phyloP scores from a whole-genome alignment of 768 basidiomycete genomes.

The Leccinum fibrillosum region DNA sequence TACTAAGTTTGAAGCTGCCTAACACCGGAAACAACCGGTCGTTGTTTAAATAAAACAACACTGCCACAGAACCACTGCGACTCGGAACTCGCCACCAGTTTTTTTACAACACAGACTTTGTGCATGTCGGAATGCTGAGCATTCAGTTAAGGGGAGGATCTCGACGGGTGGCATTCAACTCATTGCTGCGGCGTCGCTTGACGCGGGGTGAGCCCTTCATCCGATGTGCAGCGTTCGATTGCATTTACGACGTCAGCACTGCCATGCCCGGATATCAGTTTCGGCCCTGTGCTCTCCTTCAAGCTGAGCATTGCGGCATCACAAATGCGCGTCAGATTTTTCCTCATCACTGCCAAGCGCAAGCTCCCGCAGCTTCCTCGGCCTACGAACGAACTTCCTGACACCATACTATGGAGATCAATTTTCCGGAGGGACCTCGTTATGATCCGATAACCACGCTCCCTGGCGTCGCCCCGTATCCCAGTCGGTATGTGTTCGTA shows the following conservation, averaged over 20 bases:
- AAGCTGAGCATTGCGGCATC: slow-evolving; percentile 50
- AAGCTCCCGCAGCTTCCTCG: slow-evolving; percentile 39
- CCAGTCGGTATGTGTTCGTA: slow-evolving; percentile 48
- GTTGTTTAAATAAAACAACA: too few species aligned
- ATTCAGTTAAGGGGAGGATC: slow-evolving; percentile 56
- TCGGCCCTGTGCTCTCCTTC: slow-evolving; percentile 37
- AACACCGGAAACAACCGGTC: too few species aligned
- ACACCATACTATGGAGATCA: slow-evolving; percentile 45
- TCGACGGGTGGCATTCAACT: slow-evolving; percentile 75
- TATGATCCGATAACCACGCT: slow-evolving; percentile 45
- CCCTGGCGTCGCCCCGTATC: slow-evolving; percentile 51
- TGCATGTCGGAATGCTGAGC: slow-evolving; percentile 30
- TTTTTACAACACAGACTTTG: slow-evolving; percentile 41
- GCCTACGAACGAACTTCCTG: slow-evolving; percentile 42
- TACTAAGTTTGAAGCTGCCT: too few species aligned
- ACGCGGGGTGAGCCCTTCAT: slow-evolving; percentile 54
- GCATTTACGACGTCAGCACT: neutral
- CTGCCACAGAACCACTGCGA: too few species aligned
- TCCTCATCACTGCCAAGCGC: slow-evolving; percentile 42
- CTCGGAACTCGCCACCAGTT: too few species aligned
- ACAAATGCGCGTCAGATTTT: slow-evolving; percentile 45
- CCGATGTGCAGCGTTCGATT: neutral
- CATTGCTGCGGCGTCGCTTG: slow-evolving; percentile 50
- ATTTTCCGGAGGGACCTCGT: slow-evolving; percentile 38
- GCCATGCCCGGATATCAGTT: slow-evolving; percentile 38